A percentile compares a stretch with the other conserved stretches of the same genome.
Conservation (phyloP, 2,329 filamentous ascomycete species). For the Cordyceps cateniannulata region DNA sequence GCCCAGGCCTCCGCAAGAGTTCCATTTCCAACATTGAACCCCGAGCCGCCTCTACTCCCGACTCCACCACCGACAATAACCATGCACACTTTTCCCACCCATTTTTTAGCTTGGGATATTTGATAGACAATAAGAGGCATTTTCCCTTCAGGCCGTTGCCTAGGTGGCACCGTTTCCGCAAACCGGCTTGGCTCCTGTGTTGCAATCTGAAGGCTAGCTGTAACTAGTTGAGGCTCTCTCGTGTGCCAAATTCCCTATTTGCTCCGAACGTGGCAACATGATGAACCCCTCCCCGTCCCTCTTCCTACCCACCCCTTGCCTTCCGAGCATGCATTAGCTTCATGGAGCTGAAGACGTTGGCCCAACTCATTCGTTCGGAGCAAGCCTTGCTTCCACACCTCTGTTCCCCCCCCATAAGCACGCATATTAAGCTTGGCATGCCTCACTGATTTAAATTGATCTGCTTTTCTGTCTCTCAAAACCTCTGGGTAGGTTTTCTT, state of each 20-base stretch:
- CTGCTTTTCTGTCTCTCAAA: background rate
- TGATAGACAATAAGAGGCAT: no score
- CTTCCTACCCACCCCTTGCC: background rate
- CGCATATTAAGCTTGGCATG: slow-evolving; percentile 2
- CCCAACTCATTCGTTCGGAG: background rate
- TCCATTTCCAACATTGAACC: slow-evolving; percentile 2
- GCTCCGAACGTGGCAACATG: background rate
- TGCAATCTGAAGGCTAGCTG: background rate
- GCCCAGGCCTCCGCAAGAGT: slow-evolving; percentile 6
- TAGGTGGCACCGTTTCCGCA: background rate
- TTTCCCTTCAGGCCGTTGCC: background rate
- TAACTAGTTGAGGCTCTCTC: background rate
- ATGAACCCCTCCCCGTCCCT: background rate
- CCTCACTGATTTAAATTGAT: background rate
- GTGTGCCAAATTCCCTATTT: background rate
- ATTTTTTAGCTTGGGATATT: no score
- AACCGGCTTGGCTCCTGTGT: background rate
- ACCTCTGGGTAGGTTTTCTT: background rate
- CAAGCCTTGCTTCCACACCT: background rate
- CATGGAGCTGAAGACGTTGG: slow-evolving; percentile 22
- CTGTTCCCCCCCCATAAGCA: background rate
- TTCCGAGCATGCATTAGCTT: background rate
- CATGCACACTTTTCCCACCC: background rate
- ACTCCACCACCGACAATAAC: background rate
- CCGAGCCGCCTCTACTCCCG: background rate